Evolutionary conservation across 192 early-diverging fungal genomes (phyloP).

Genomic region (Phycomyces nitens): DNA sequence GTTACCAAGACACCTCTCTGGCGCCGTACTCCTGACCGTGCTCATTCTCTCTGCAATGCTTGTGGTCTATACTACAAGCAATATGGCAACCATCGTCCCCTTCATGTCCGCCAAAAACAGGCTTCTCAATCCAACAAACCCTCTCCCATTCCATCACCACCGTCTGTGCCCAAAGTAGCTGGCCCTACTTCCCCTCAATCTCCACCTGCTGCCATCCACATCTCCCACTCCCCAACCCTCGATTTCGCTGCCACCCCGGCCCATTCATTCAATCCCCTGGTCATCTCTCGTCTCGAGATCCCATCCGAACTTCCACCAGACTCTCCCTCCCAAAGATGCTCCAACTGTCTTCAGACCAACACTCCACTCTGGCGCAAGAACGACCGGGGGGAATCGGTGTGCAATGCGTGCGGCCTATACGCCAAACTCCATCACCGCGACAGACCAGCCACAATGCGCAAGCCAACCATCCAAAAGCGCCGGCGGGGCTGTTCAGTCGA

Average conservation of each 20-base stretch:
- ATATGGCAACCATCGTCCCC: slow-evolving; percentile 79
- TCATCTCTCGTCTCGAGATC: too few relatives aligned
- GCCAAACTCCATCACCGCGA: slow-evolving; percentile 89
- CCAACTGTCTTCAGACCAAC: slow-evolving; percentile 69
- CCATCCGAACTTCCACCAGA: neutral
- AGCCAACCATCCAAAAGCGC: slow-evolving; percentile 57
- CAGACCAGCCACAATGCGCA: slow-evolving; percentile 81
- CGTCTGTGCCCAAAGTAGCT: neutral
- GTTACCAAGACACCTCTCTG: slow-evolving; percentile 89
- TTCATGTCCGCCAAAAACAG: slow-evolving; percentile 30
- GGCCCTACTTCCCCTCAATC: slow-evolving; percentile 1
- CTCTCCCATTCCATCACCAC: neutral
- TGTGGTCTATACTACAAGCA: slow-evolving; percentile 95
- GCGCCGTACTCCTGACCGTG: slow-evolving; percentile 73
- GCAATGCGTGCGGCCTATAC: slow-evolving; percentile 84
- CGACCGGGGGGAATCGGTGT: slow-evolving; percentile 68
- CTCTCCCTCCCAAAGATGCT: slow-evolving; percentile 32
- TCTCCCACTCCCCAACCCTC: neutral
- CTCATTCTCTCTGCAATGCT: slow-evolving; percentile 88
- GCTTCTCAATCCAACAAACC: slow-evolving; percentile 5
- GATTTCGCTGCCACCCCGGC: neutral
- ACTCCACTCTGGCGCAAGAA: slow-evolving; percentile 80
- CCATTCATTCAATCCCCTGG: neutral
- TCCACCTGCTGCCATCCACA: neutral
- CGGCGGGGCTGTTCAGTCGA: slow-evolving; percentile 48